Evolutionary conservation across 768 basidiomycete species (phyloP).

Genomic region (Lentinula edodes): DNA sequence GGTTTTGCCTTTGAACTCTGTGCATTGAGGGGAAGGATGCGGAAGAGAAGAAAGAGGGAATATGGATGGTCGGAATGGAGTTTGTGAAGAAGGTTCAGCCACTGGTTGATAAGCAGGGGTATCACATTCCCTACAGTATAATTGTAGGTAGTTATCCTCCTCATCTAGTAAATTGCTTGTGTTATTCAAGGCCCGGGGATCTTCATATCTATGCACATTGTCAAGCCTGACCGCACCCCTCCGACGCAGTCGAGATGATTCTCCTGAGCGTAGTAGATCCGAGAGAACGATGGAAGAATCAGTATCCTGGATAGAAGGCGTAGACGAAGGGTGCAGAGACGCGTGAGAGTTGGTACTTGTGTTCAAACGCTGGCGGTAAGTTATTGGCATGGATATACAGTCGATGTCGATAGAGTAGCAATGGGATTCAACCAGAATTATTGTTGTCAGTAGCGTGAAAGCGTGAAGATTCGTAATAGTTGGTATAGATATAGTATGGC

Average conservation of each 20-base stretch:
- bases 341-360: background rate
- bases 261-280: constrained; percentile 68
- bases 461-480: background rate
- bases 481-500: background rate
- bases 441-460: background rate
- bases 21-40: background rate
- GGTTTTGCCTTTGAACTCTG: background rate
- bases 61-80: background rate
- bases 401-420: background rate
- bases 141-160: background rate
- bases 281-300: constrained; percentile 70
- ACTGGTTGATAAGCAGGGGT: background rate
- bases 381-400: background rate
- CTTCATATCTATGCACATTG: constrained; percentile 13
- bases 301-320: constrained; percentile 27
- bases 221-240: constrained; percentile 69
- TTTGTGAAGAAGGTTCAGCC: background rate
- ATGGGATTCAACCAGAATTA: background rate
- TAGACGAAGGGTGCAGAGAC: background rate
- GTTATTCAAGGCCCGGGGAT: background rate
- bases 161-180: background rate
- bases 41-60: background rate
- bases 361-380: background rate
- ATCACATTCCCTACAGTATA: constrained; percentile 1
- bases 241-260: constrained; percentile 67